A percentile compares a stretch with the other conserved stretches of the same genome.
phyloP scores from a whole-genome alignment of 139 green algal genomes.

The Picochlorum sp. region DNA sequence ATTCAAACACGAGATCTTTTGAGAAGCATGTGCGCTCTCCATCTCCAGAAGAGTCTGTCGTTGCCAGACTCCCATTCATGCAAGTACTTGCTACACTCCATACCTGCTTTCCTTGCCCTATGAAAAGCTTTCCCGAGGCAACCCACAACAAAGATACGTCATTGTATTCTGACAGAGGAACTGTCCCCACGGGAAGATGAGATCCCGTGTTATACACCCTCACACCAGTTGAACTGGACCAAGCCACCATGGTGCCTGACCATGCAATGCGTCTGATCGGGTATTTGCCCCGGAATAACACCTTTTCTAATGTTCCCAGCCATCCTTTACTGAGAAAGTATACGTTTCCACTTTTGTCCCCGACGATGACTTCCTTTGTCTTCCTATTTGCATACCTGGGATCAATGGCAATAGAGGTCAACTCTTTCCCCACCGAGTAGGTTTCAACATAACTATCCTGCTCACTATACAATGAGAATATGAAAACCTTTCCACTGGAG shows the following conservation, averaged over 20 bases:
- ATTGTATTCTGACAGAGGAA: not conserved
- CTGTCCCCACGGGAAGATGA: slow-evolving; percentile 40
- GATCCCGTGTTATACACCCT: slow-evolving; percentile 68
- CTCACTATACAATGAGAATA: slow-evolving; percentile 66
- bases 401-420: slow-evolving; percentile 67
- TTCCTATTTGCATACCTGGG: slow-evolving; percentile 58
- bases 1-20: too few relatives aligned
- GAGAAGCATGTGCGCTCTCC: too few relatives aligned
- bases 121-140: too few relatives aligned
- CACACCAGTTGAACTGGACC: slow-evolving; percentile 68
- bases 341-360: slow-evolving; percentile 54
- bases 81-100: too few relatives aligned
- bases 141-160: too few relatives aligned
- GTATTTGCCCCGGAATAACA: slow-evolving; percentile 65
- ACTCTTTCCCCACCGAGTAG: not conserved
- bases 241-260: slow-evolving; percentile 71
- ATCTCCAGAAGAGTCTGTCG: too few relatives aligned
- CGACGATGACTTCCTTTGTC: slow-evolving; percentile 70
- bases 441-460: slow-evolving; percentile 6
- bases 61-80: too few relatives aligned
- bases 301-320: slow-evolving; percentile 66
- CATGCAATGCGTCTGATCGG: slow-evolving; percentile 55
- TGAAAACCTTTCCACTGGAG: slow-evolving; percentile 63
- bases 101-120: too few relatives aligned
- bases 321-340: slow-evolving; percentile 74